phyloP scores from a whole-genome alignment of 2,329 filamentous ascomycete genomes.

The Cladophialophora yegresii region DNA sequence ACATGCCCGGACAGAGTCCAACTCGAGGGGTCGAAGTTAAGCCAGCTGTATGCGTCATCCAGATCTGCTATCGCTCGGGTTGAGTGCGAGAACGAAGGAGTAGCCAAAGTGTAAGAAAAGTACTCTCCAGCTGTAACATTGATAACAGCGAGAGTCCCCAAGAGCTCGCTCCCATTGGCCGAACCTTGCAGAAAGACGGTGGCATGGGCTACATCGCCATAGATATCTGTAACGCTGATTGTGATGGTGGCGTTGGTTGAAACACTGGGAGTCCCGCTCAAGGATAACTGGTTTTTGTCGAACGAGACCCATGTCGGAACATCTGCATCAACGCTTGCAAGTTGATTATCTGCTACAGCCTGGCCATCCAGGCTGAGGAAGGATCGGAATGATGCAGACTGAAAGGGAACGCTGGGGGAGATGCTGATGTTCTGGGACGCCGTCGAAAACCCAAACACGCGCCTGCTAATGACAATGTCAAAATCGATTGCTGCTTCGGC shows the following conservation, averaged over 20 bases:
- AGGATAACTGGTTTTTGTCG: slow-evolving; percentile 60
- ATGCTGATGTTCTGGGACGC: slow-evolving; percentile 60
- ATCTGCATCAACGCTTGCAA: slow-evolving; percentile 56
- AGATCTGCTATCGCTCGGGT: slow-evolving; percentile 9
- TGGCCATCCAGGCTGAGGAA: slow-evolving; percentile 62
- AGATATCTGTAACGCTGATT: slow-evolving; percentile 61
- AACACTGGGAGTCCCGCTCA: slow-evolving; percentile 64
- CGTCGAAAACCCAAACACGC: slow-evolving; percentile 66
- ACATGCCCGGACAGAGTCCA: slow-evolving; percentile 20
- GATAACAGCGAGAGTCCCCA: slow-evolving; percentile 48
- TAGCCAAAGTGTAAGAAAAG: slow-evolving; percentile 40
- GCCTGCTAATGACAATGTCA: slow-evolving; percentile 69
- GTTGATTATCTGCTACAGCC: slow-evolving; percentile 51
- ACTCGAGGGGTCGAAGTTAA: slow-evolving; percentile 18
- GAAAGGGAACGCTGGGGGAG: slow-evolving; percentile 55
- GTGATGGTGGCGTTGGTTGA: slow-evolving; percentile 64
- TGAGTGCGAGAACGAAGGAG: slow-evolving; percentile 9
- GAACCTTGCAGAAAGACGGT: slow-evolving; percentile 54
- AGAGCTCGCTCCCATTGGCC: slow-evolving; percentile 44
- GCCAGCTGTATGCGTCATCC: slow-evolving; percentile 19
- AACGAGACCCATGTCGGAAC: slow-evolving; percentile 71
- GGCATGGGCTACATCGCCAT: slow-evolving; percentile 60
- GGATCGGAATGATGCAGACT: slow-evolving; percentile 55
- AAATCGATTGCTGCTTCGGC: slow-evolving; percentile 67
- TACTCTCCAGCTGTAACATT: slow-evolving; percentile 53